phyloP scores from a whole-genome alignment of 352 stramenopile species.

The Globisporangium paroecandrum region DNA sequence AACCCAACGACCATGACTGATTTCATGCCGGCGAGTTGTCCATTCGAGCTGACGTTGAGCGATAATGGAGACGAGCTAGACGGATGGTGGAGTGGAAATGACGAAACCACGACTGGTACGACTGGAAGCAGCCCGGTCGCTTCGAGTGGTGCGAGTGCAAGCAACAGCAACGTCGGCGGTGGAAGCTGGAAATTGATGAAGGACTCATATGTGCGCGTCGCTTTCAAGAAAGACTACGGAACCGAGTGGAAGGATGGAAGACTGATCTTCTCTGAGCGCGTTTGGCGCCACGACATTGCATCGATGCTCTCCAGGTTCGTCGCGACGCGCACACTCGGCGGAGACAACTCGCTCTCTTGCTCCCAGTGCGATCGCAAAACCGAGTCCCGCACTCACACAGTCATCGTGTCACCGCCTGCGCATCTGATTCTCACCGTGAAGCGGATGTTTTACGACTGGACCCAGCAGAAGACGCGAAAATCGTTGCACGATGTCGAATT shows the following conservation, averaged over 20 bases:
- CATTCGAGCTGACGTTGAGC: slow-evolving; percentile 64
- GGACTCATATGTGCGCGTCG: slow-evolving; percentile 81
- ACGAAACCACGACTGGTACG: slow-evolving; percentile 26
- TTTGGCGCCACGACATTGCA: slow-evolving; percentile 78
- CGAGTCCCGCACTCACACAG: slow-evolving; percentile 77
- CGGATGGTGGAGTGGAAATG: slow-evolving; percentile 71
- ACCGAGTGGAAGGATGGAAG: slow-evolving; percentile 81
- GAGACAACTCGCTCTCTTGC: slow-evolving; percentile 77
- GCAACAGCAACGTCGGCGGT: not conserved
- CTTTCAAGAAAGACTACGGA: slow-evolving; percentile 89
- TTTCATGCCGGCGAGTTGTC: slow-evolving; percentile 61
- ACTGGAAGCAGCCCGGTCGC: slow-evolving; percentile 2
- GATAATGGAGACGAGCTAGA: slow-evolving; percentile 51
- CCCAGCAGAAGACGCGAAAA: slow-evolving; percentile 84
- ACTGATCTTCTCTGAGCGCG: slow-evolving; percentile 78
- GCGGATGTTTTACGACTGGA: slow-evolving; percentile 90
- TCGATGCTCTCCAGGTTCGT: slow-evolving; percentile 84
- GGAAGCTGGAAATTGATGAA: slow-evolving; percentile 77
- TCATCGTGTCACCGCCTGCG: slow-evolving; percentile 71
- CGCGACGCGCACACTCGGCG: slow-evolving; percentile 71
- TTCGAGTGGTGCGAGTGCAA: not conserved
- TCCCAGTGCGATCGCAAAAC: slow-evolving; percentile 71
- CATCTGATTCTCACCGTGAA: slow-evolving; percentile 88
- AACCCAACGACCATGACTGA: slow-evolving; percentile 47
- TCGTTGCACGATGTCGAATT: slow-evolving; percentile 84